Percentiles rank a stretch among this genome's conserved stretches.
phyloP scores from a whole-genome alignment of 164 flowering plant genomes.

The Saururus chinensis region DNA sequence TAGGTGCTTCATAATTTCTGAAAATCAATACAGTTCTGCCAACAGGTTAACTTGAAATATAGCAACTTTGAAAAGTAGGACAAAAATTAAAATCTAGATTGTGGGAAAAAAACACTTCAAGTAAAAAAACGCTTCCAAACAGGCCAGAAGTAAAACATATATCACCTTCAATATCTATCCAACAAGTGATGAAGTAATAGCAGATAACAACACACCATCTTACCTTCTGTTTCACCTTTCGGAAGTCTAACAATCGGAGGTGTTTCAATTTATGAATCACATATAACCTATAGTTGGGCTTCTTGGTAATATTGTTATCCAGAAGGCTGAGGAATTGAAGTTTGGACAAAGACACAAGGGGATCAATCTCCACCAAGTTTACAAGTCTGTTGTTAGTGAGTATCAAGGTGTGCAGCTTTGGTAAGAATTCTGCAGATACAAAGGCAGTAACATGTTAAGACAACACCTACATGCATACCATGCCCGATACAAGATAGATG shows the following conservation, averaged over 20 bases:
- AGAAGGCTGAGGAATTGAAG: conserved; percentile 72
- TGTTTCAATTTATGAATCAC: conserved; percentile 78
- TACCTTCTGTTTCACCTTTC: conserved; percentile 83
- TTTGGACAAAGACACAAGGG: conserved; percentile 78
- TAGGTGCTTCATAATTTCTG: no score
- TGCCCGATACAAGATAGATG: background rate
- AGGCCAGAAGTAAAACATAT: no score
- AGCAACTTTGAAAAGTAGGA: no score
- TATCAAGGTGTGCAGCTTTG: conserved; percentile 76
- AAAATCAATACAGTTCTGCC: no score
- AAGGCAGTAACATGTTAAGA: conserved; percentile 1
- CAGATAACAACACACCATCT: conserved; percentile 3
- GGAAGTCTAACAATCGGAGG: conserved; percentile 83
- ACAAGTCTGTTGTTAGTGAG: conserved; percentile 93
- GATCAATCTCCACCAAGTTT: conserved; percentile 92
- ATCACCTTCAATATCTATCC: no score
- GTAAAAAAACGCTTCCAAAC: no score
- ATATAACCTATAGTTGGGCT: conserved; percentile 80
- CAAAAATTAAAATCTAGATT: no score
- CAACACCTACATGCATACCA: background rate
- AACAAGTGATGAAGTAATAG: no score
- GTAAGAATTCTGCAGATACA: conserved; percentile 65
- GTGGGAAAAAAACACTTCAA: no score
- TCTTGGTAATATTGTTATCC: conserved; percentile 83
- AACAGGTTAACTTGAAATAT: no score